Conservation (phyloP, 176 grass and related monocot genomes). For the Triticum aestivum region IWGSC_CS_RefSeq_v2.1 NC_057806.1:423010241-423010740, state of each 20-base stretch:
- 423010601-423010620: no score
- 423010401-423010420: not conserved
- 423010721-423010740: conserved; percentile 39
- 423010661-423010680: not conserved
- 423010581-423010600: no score
- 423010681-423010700: not conserved
- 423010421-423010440: not conserved
- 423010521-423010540: not conserved
- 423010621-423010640: not conserved
- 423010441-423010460: not conserved
- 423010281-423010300: conserved; percentile 20
- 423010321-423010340: conserved; percentile 44
- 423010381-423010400: conserved; percentile 77
- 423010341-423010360: conserved; percentile 61
- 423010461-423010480: not conserved
- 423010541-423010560: not conserved
- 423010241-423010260: conserved; percentile 36
- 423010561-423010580: no score
- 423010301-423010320: not conserved
- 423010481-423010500: not conserved
- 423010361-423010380: conserved; percentile 53
- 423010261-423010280: not conserved
- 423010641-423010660: not conserved
- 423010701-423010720: conserved; percentile 24
- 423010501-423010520: not conserved